Conservation (phyloP, 1,139 yeast species). For the Pichia sp. region DNA sequence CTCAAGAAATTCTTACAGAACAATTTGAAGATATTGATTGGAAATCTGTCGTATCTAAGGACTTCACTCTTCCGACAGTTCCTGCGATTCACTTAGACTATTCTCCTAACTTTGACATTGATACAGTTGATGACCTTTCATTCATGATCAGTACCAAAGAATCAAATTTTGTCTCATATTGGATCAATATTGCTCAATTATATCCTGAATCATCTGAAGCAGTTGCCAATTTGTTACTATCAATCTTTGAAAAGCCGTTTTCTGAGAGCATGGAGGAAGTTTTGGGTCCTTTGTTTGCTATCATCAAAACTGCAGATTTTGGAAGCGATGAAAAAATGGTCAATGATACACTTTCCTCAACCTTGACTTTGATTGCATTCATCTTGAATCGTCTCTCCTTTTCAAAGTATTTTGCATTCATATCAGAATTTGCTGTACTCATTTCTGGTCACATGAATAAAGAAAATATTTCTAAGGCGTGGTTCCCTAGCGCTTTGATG, state of each 20-base stretch:
- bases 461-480: conserved; percentile 34
- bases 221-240: conserved; percentile 42
- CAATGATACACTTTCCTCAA: conserved; percentile 33
- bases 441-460: conserved; percentile 34
- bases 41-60: conserved; percentile 1
- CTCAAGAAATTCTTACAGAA: conserved; percentile 23
- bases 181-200: conserved; percentile 41
- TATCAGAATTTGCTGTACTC: conserved; percentile 33
- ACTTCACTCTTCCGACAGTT: conserved; percentile 22
- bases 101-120: conserved; percentile 22
- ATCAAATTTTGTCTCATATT: conserved; percentile 35
- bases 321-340: conserved; percentile 19
- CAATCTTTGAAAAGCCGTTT: conserved; percentile 28
- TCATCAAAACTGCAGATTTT: conserved; percentile 31
- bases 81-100: conserved; percentile 31
- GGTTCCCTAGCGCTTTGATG: conserved; percentile 45
- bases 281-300: conserved; percentile 31
- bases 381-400: conserved; percentile 35
- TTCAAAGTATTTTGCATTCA: conserved; percentile 23
- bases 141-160: conserved; percentile 30
- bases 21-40: conserved; percentile 23
- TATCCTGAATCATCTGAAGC: conserved; percentile 45
- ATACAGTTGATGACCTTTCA: conserved; percentile 35
- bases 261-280: conserved; percentile 27
- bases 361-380: conserved; percentile 41